Conservation (phyloP, 257 asterid species). For the Echites panduratus region DNA sequence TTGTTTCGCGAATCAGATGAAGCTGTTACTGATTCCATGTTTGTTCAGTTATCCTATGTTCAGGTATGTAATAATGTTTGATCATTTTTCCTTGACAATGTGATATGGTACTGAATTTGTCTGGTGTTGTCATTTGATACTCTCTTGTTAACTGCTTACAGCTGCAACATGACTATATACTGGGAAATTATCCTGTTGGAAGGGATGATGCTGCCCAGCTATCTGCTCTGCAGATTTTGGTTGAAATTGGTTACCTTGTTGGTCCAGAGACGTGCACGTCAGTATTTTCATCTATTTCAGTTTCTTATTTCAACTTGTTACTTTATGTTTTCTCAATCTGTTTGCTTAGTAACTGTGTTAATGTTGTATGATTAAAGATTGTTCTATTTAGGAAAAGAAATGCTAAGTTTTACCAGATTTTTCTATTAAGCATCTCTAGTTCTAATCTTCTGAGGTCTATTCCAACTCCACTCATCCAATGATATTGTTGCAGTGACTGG, state of each 20-base stretch:
- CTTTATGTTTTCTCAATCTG: not conserved
- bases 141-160: conserved; percentile 32
- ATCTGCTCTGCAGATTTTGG: conserved; percentile 88
- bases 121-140: conserved; percentile 4
- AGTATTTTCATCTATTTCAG: conserved; percentile 33
- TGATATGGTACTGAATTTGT: conserved; percentile 6
- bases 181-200: conserved; percentile 97
- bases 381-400: not conserved
- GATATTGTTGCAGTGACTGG: conserved; percentile 59
- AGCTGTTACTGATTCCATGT: conserved; percentile 87
- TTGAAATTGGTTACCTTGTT: conserved; percentile 74
- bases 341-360: not conserved
- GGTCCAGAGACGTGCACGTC: conserved; percentile 91
- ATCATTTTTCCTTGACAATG: not conserved
- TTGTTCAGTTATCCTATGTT: conserved; percentile 87
- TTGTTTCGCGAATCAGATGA: conserved; percentile 97
- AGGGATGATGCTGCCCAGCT: conserved; percentile 98
- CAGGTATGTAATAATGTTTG: conserved; percentile 47
- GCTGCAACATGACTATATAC: conserved; percentile 92
- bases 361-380: not conserved
- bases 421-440: not conserved
- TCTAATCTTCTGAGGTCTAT: not conserved
- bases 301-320: not conserved
- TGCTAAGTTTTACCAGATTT: not conserved
- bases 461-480: conserved; percentile 6